Base-by-base conservation (phyloP, 2,329 filamentous ascomycete genomes). In the Phaeosphaeriaceae sp. region DNA sequence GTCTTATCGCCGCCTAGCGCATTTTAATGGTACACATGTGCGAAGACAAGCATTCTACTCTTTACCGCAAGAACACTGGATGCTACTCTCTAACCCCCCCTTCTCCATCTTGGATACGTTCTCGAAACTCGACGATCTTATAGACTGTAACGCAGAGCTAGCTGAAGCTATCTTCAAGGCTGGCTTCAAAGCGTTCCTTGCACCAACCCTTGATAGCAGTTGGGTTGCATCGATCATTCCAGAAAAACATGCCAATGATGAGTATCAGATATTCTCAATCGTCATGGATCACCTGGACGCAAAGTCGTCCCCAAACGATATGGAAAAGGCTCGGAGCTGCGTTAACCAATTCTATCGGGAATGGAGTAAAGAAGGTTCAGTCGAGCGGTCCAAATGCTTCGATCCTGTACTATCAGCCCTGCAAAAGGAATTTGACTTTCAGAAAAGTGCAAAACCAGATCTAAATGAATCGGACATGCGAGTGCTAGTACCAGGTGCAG, bases 311-410 rank as follows among this genome's bases (percentile, higher is more conserved):
- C 76, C 85, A 20, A 79, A 79, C 17, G 93, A 97, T 66, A 79
- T 95, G 44, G 91, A 96, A 69, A 99, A 97, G 74, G 92, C 93
- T 2, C 84, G 92, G 54, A 96, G 91, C 65, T 97, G 92, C 1
- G 81, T 99, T 42, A 86, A 93, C 9, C 94, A 99, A 68, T 90
- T 97, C 71, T 97, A 92, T 73, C 87, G 94, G 13, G 94, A 99
- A 72, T 99, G 95, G 94, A 91, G 90, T 18, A 82, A 79, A 1
- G 92, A 89, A 64, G 94, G 93, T 0, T 78, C 77, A 2, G 68
- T 73, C 0, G 95, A 99, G 77, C 81, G 94, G 32, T 79, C 84
- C n/a, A 84, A 85, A 3, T 91, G 88, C 66, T 95, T 94, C 67
- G 82, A 79, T 0, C 91, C 90, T 0, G 82, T 97, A 6, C 75